Base-by-base conservation (phyloP, 2,329 filamentous ascomycete genomes). In the Aspergillus piperis region DNA sequence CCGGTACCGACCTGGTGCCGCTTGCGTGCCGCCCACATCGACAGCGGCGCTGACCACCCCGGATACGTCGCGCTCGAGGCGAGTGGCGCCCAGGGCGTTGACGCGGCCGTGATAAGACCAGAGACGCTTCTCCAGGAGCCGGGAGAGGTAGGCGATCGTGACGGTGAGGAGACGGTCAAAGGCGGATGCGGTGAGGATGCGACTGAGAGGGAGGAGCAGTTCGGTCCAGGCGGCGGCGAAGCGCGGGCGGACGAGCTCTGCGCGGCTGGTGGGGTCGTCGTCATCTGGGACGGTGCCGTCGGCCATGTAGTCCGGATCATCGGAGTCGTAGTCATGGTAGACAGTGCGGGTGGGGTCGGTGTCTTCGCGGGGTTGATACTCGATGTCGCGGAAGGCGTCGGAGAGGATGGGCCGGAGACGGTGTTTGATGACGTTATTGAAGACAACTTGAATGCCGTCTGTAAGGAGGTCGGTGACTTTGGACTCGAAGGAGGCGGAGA, bases 331-430 rank as follows among this genome's bases (percentile, higher is more conserved):
- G 3, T 80, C 78, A 8, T 79, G 73, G 23, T 77, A 83, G 25
- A 82, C 78, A 32, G 62, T 67, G 58, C 66, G 68, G 58, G 67
- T 65, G 19, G 70, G 62, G 36, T 73, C 67, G 10, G 63, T 61
- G 44, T 87, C 84, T 62, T 88, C 84, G 1, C 82, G 83, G 3
- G 91, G 81, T 8, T 86, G 84, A 77, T 99, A 99, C 76, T 97
- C 92, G 21, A 91, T 86, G 70, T 98, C 94, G 47, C 93, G 89
- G 82, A 98, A 98, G 0, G 92, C 88, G 60, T 99, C 94, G 17
- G 87, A 85, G 10, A 99, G 82, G 3, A 97, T 88, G 0, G 92
- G 91, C 0, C 93, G 88, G 13, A 99, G 83, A 10, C 93, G 90
- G 2, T 88, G 86, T 72, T 94, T 94, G 68, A 97, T 84, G 2